Evolutionary conservation across 768 basidiomycete genomes (phyloP).

Genomic region (Leccinum longicurvipes): DNA sequence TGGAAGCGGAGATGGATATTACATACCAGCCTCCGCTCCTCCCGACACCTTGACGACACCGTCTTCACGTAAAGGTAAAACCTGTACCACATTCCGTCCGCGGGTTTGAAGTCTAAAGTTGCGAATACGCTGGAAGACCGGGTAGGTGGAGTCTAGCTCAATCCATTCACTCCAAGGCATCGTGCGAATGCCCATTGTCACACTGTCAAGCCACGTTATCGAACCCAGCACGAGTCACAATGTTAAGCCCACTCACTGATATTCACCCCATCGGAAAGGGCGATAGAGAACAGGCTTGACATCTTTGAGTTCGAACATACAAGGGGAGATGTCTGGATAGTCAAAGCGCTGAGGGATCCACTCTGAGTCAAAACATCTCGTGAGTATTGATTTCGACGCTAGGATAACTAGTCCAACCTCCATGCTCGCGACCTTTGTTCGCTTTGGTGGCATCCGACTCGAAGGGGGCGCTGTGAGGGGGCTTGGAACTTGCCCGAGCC

Average conservation of each 20-base stretch:
- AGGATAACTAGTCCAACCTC: conserved; percentile 15
- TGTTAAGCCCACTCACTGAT: conserved; percentile 45
- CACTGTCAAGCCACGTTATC: conserved; percentile 31
- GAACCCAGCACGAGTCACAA: not conserved
- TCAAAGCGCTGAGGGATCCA: conserved; percentile 51
- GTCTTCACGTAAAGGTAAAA: conserved; percentile 42
- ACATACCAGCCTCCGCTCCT: conserved; percentile 29
- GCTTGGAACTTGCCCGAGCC: not conserved
- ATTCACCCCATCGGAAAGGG: conserved; percentile 60
- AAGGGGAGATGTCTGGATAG: conserved; percentile 49
- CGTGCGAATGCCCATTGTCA: conserved; percentile 65
- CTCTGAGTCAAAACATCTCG: conserved; percentile 32
- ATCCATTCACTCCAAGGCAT: conserved; percentile 77
- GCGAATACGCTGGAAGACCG: conserved; percentile 52
- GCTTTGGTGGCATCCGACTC: conserved; percentile 2
- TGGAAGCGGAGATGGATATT: not conserved
- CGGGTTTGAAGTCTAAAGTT: conserved; percentile 51
- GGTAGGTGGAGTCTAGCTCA: conserved; percentile 61
- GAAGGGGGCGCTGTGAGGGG: not conserved
- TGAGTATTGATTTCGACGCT: not conserved
- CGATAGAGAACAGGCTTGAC: conserved; percentile 59
- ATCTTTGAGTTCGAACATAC: conserved; percentile 36
- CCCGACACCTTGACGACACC: conserved; percentile 33
- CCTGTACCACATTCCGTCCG: conserved; percentile 45
- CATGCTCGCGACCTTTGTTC: conserved; percentile 22